Evolutionary conservation across 1,284 basidiomycete species (phyloP).

Genomic region (Papiliotrema fonsecae): DNA sequence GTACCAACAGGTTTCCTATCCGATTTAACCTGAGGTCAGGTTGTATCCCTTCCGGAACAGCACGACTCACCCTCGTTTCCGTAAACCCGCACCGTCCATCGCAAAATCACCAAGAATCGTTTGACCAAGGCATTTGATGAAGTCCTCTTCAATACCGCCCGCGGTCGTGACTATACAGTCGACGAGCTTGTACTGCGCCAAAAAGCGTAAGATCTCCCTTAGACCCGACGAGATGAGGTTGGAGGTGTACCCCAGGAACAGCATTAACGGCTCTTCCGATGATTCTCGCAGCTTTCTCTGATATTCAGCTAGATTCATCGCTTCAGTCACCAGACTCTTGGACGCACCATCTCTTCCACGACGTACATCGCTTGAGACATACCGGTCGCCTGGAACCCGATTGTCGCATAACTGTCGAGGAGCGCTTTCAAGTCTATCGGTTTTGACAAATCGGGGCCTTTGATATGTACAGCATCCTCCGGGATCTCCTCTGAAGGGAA

Average conservation of each 20-base stretch:
- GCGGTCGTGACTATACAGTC: constrained; percentile 92
- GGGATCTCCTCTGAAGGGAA: constrained; percentile 75
- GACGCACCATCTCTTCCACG: constrained; percentile 49
- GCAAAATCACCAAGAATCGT: constrained; percentile 94
- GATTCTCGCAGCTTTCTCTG: constrained; percentile 39
- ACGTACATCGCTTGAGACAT: constrained; percentile 71
- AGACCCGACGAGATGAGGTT: constrained; percentile 97
- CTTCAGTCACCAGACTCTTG: neutral
- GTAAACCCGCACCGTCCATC: constrained; percentile 80
- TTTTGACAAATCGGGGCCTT: constrained; percentile 82
- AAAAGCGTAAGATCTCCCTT: constrained; percentile 85
- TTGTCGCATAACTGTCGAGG: constrained; percentile 73
- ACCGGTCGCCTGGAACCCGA: constrained; percentile 94
- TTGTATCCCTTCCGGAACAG: neutral
- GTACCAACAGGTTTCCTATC: constrained; percentile 95
- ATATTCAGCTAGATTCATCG: neutral
- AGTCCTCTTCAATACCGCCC: constrained; percentile 97
- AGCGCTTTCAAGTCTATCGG: constrained; percentile 65
- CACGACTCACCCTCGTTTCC: constrained; percentile 61
- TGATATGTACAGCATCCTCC: constrained; percentile 64
- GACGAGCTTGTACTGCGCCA: constrained; percentile 91
- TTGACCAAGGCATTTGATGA: constrained; percentile 95
- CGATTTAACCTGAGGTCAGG: constrained; percentile 66
- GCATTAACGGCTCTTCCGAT: constrained; percentile 51
- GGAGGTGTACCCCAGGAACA: constrained; percentile 97